Evolutionary conservation across 306 rosid species (phyloP).

Genomic region (Quercus rubra): DNA sequence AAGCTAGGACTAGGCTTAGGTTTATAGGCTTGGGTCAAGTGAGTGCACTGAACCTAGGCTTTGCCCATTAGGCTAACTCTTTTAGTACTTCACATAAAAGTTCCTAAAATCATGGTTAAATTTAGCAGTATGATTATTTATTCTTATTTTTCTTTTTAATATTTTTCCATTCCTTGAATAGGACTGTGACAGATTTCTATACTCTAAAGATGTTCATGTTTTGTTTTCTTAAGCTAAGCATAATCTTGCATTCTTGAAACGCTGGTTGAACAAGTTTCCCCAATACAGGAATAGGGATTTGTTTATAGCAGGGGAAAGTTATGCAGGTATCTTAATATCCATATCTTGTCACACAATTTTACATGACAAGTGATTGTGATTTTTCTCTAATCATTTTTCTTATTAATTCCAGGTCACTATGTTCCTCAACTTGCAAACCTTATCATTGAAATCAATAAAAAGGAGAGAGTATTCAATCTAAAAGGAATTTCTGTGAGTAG

Average conservation of each 20-base stretch:
- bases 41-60: too few relatives aligned
- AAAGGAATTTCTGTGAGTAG: slow-evolving; percentile 74
- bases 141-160: not conserved
- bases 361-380: slow-evolving; percentile 1
- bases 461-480: slow-evolving; percentile 48
- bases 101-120: not conserved
- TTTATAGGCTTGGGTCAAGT: too few relatives aligned
- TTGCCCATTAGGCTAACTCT: slow-evolving; percentile 12
- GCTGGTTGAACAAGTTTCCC: slow-evolving; percentile 68
- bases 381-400: not conserved
- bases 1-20: too few relatives aligned
- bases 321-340: slow-evolving; percentile 49
- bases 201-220: slow-evolving; percentile 17
- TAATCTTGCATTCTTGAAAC: slow-evolving; percentile 56
- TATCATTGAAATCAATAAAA: slow-evolving; percentile 51
- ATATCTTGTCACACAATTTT: slow-evolving; percentile 6
- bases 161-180: not conserved
- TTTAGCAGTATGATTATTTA: not conserved
- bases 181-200: slow-evolving; percentile 16
- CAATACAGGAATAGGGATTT: slow-evolving; percentile 51
- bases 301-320: slow-evolving; percentile 72
- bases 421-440: slow-evolving; percentile 78
- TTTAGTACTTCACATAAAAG: slow-evolving; percentile 26
- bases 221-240: slow-evolving; percentile 54
- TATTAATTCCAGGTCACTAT: slow-evolving; percentile 58